A percentile compares a stretch with the other conserved stretches of the same genome.
Conservation (phyloP, 2,329 filamentous ascomycete species). For the Bipolaris gigantea region DNA sequence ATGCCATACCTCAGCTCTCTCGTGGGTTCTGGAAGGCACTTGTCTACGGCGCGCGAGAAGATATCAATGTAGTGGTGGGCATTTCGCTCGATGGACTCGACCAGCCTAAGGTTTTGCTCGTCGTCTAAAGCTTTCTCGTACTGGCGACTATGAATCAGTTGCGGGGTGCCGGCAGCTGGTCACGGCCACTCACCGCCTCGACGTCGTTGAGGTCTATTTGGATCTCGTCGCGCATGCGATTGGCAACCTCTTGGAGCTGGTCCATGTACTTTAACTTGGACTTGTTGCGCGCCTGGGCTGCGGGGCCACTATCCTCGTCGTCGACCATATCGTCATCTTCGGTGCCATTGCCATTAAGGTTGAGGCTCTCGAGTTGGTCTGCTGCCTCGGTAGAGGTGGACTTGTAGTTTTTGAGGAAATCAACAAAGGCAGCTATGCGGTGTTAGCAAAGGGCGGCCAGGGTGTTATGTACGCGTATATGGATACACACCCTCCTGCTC, state of each 20-base stretch:
- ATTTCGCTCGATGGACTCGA: constrained; percentile 85
- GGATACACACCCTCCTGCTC: constrained; percentile 72
- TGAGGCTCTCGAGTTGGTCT: constrained; percentile 80
- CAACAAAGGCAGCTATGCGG: constrained; percentile 73
- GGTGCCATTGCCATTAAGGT: constrained; percentile 81
- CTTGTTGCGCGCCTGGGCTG: constrained; percentile 49
- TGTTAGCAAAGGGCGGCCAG: constrained; percentile 37
- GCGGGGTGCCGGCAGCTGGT: constrained; percentile 28
- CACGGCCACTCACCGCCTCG: constrained; percentile 57
- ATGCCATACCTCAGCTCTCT: constrained; percentile 70
- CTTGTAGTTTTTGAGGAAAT: constrained; percentile 89
- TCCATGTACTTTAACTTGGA: constrained; percentile 86
- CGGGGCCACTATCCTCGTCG: constrained; percentile 67
- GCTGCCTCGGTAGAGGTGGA: constrained; percentile 70
- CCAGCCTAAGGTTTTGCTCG: constrained; percentile 65
- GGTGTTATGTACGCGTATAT: constrained; percentile 14
- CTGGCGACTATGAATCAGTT: constrained; percentile 48
- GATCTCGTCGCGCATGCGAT: constrained; percentile 76
- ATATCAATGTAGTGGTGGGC: constrained; percentile 95
- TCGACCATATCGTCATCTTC: constrained; percentile 94
- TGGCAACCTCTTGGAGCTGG: constrained; percentile 81
- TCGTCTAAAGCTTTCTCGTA: constrained; percentile 73
- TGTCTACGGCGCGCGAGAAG: constrained; percentile 84
- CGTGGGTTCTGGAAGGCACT: constrained; percentile 76
- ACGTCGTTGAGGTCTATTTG: constrained; percentile 89